Evolutionary conservation across 2,329 filamentous ascomycete genomes (phyloP), one percentile per base, ranked within the genome.

Genomic region (Pochonia chlamydosporia): DNA sequence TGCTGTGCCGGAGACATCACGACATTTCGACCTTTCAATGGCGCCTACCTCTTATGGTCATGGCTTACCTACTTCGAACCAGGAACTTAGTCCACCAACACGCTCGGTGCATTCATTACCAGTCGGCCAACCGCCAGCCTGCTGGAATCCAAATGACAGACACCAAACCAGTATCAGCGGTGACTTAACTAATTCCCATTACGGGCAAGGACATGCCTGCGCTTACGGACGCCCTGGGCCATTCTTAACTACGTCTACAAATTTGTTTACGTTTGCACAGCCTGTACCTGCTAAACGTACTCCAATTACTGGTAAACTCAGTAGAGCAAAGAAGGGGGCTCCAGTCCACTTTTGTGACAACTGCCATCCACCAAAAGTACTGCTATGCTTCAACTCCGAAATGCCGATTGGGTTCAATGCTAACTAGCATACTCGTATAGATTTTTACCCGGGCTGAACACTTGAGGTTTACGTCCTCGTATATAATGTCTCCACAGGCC

Each of bases 371-470:
- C 62, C 71, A 16, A 80, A 79, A 70, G 75, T 78, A 63, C 30
- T 41, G 24, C 48, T 57, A 31, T 33, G 33, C 37, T 35, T 30
- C n/a, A n/a, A n/a, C 23, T 4, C 7, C n/a, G 4, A 20, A 8
- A 14, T 43, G 3, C 6, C 5, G 28, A 10, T 20, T n/a, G n/a
- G 14, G 24, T 33, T 21, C 24, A 33, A 30, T 25, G 9, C 52
- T 54, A 41, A 54, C 20, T 49, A 21, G 20, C 37, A 54, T 40
- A 14, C 30, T 41, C 16, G 8, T 16, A 3, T 49, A 82, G 79
- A 82, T 75, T 2, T 83, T 83, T 52, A 82, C 79, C 11, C 69
- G 80, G 57, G 80, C 79, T 24, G 79, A 83, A 57, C 80, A 83
- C 62, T 63, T 83, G 36, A 77, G 78, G 79, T 82, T 59, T 52